phyloP scores from a whole-genome alignment of 2,329 filamentous ascomycete genomes.

The Paramyrothecium sp. region DNA sequence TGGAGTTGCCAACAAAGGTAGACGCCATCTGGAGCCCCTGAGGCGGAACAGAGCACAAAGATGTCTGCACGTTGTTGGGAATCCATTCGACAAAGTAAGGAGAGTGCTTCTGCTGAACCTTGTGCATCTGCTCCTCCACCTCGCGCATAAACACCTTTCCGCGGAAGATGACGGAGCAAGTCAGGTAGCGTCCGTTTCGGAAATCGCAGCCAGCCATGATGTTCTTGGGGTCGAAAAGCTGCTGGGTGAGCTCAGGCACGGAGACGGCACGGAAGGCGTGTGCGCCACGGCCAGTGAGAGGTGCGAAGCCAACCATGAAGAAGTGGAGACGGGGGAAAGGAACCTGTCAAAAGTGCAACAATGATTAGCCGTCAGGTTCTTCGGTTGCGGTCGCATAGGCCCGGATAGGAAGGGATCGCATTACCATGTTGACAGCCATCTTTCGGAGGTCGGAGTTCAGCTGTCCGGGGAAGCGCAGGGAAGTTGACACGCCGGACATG shows the following conservation, averaged over 20 bases:
- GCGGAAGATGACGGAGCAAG: slow-evolving; percentile 99
- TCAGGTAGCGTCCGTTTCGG: slow-evolving; percentile 99
- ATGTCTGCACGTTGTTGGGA: slow-evolving; percentile 99
- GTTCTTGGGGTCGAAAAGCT: slow-evolving; percentile 99
- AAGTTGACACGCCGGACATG: slow-evolving; percentile 99
- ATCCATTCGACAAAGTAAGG: slow-evolving; percentile 99
- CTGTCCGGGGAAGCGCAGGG: slow-evolving; percentile 98
- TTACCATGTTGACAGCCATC: slow-evolving; percentile 99
- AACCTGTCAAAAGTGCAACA: too few relatives aligned
- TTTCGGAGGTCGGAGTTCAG: slow-evolving; percentile 99
- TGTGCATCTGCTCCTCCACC: slow-evolving; percentile 99
- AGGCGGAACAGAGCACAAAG: slow-evolving; percentile 97
- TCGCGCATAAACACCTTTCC: slow-evolving; percentile 99
- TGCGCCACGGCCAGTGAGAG: slow-evolving; percentile 82
- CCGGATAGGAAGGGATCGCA: too few relatives aligned
- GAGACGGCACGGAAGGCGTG: slow-evolving; percentile 96
- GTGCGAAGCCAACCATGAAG: slow-evolving; percentile 99
- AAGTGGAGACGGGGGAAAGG: slow-evolving; percentile 99
- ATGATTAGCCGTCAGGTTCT: too few relatives aligned
- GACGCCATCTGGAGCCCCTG: slow-evolving; percentile 98
- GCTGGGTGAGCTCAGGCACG: slow-evolving; percentile 97
- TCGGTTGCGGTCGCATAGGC: too few relatives aligned
- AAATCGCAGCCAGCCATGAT: slow-evolving; percentile 99
- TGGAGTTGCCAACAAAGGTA: slow-evolving; percentile 99
- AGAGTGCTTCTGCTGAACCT: slow-evolving; percentile 99